Conservation (phyloP, 208 protist species). For the Trypanosoma scelopori region DNA sequence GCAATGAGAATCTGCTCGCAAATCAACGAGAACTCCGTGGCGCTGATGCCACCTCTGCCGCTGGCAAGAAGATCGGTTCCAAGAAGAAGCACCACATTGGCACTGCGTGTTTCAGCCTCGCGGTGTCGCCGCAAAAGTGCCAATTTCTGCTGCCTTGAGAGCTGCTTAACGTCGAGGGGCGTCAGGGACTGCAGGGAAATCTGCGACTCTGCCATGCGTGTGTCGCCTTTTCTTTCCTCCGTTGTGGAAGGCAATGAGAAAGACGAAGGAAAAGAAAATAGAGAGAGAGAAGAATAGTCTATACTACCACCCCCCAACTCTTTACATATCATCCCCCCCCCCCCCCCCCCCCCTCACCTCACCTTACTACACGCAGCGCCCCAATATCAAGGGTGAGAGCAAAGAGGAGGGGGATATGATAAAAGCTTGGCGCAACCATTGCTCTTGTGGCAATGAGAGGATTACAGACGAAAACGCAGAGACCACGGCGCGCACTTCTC, state of each 20-base stretch:
- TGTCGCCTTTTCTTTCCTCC: not conserved
- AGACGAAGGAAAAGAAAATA: conserved; percentile 23
- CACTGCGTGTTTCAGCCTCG: conserved; percentile 43
- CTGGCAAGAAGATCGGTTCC: conserved; percentile 75
- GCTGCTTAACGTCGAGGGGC: conserved; percentile 73
- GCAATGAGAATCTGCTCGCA: conserved; percentile 83
- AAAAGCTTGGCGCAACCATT: too few species aligned
- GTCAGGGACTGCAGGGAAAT: conserved; percentile 48
- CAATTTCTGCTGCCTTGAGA: conserved; percentile 65
- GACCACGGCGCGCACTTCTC: too few species aligned
- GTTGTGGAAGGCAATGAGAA: not conserved
- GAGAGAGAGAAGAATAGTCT: not conserved
- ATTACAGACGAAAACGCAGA: too few species aligned
- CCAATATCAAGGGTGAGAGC: too few species aligned
- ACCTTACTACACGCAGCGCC: too few species aligned
- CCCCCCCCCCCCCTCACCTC: too few species aligned
- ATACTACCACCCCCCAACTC: too few species aligned
- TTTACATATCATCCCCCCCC: too few species aligned
- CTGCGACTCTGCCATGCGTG: conserved; percentile 19
- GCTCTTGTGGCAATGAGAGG: too few species aligned
- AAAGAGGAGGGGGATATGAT: too few species aligned
- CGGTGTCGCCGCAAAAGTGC: conserved; percentile 57
- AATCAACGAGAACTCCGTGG: conserved; percentile 57
- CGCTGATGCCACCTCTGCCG: conserved; percentile 45
- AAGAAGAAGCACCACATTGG: conserved; percentile 70